Base-by-base conservation (phyloP, 768 basidiomycete species). In the Rhodotorula babjevae region DNA sequence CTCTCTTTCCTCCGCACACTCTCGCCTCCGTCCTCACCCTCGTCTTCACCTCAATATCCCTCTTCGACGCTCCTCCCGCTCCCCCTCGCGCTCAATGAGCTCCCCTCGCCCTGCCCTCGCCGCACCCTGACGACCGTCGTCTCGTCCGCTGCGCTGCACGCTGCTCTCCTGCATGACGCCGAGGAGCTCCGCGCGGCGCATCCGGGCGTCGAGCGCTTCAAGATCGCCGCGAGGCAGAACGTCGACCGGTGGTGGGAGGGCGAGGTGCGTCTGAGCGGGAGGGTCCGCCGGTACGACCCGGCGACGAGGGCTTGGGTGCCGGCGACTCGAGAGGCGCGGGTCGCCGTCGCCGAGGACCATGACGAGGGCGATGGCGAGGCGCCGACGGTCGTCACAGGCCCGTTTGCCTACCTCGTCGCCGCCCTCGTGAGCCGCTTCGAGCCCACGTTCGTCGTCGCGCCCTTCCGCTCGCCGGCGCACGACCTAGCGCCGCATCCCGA, bases 191-290 rank as follows among this genome's bases (percentile, higher is more conserved):
- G 93, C 27, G 80, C 84, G 27, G 80, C 85, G 29, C 83, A 89
- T 40, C 93, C 93, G 10, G 88, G 89, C 15, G 82, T 92, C 46
- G 92, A 92, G 79, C 84, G 93, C 50, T 97, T 93, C 85, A 90
- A 92, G 81, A 81, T 90, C 49, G 93, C 95, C 6, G 94, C 93
- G 6, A 81, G 84, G 77, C 82, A 87, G 78, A 94, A 95, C 79
- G 85, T 86, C 69, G 84, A 84, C 27, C 85, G 85, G 55, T 92
- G 91, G 88, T 92, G 88, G 80, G 78, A 83, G 44, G 87, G 87
- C 47, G 79, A 74, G 52, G 87, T 87, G 65, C 86, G 81, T 69
- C 84, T 96, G 53, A 77, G 80, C 19, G 81, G 81, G 40, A 11
- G 31, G 12, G 85, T 90, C 27, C 81, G 87, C 74, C 83, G 86